A percentile compares a stretch with the other conserved stretches of the same genome.
These are phyloP conservation scores for Mycena galericulata DNA, from an alignment of 768 basidiomycete genomes.

Conservation along the genomic window DNA sequence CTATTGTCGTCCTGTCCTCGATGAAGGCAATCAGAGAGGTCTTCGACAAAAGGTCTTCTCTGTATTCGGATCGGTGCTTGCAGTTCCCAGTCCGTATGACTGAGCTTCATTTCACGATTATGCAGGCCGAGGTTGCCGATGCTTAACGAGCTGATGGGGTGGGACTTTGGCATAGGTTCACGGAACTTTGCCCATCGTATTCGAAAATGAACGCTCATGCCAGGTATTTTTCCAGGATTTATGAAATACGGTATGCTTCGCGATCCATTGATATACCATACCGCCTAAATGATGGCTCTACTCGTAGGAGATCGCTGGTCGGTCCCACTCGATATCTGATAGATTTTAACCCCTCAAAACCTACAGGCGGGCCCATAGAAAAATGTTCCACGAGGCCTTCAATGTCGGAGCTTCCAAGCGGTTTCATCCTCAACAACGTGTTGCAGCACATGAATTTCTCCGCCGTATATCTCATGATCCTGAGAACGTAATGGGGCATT, in stretches of 20 bases:
- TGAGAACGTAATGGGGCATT: conserved; percentile 40
- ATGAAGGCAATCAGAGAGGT: conserved; percentile 48
- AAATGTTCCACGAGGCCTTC: conserved; percentile 42
- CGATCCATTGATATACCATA: too few species aligned
- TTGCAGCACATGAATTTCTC: conserved; percentile 39
- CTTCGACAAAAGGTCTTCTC: conserved; percentile 48
- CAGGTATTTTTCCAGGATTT: too few species aligned
- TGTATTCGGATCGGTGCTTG: conserved; percentile 51
- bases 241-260: conserved; percentile 36
- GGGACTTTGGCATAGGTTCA: conserved; percentile 31
- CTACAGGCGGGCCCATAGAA: conserved; percentile 41
- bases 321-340: neutral
- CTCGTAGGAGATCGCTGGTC: conserved; percentile 34
- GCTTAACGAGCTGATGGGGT: conserved; percentile 38
- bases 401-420: conserved; percentile 33
- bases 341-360: too few species aligned
- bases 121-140: conserved; percentile 27
- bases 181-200: too few species aligned
- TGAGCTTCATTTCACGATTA: neutral
- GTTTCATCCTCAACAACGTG: conserved; percentile 39
- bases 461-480: conserved; percentile 39
- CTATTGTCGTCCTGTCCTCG: conserved; percentile 49
- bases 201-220: neutral
- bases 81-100: neutral
- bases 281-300: neutral